Evolutionary conservation across 2,329 filamentous ascomycete species (phyloP).

Genomic region (Trichoderma hamatum): DNA sequence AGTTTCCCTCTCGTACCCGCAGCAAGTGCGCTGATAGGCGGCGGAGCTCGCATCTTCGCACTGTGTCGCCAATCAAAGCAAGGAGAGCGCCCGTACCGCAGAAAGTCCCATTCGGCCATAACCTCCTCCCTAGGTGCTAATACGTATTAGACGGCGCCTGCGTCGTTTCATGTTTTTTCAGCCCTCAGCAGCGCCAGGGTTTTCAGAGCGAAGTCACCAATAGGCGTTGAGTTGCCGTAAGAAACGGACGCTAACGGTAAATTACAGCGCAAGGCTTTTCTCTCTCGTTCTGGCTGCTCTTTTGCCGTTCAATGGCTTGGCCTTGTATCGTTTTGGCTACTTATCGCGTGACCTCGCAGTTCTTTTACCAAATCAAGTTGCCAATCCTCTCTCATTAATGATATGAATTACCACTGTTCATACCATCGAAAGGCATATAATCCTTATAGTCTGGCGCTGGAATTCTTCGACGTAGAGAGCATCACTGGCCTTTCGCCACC

Average conservation of each 20-base stretch:
- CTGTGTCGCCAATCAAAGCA: background rate
- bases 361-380: background rate
- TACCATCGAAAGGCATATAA: background rate
- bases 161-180: conserved; percentile 13
- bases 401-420: background rate
- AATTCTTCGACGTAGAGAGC: background rate
- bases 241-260: conserved; percentile 25
- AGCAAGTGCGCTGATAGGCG: background rate
- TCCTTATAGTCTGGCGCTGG: background rate
- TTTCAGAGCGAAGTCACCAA: conserved; percentile 13
- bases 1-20: conserved; percentile 3
- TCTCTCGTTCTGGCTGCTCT: background rate
- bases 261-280: conserved; percentile 15
- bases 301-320: background rate
- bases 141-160: conserved; percentile 19
- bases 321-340: background rate
- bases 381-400: background rate
- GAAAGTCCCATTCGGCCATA: background rate
- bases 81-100: background rate
- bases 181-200: background rate
- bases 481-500: background rate
- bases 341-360: conserved; percentile 10
- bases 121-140: background rate
- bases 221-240: conserved; percentile 10
- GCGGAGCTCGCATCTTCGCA: background rate